These are phyloP conservation scores for Magnusiomyces ingens DNA, from an alignment of 1,139 yeast genomes.

Conservation along the genomic window DNA sequence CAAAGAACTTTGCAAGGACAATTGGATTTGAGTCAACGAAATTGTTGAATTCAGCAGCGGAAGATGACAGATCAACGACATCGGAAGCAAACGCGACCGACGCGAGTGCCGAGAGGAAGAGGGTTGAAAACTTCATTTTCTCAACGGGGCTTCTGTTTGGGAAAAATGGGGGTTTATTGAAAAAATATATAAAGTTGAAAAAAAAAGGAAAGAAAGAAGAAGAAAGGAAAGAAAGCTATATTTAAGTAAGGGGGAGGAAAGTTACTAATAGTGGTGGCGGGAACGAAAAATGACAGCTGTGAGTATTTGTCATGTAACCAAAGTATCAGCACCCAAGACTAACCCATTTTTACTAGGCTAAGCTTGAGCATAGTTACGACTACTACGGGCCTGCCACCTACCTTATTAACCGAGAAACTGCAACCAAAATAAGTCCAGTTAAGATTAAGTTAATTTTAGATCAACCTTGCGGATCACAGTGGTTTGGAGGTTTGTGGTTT, in stretches of 20 bases:
- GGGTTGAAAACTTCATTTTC: slow-evolving; percentile 14
- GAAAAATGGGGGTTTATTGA: not conserved
- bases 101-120: slow-evolving; percentile 13
- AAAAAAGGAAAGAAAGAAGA: slow-evolving; percentile 2
- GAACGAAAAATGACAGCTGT: not conserved
- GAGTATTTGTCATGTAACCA: not conserved
- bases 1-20: slow-evolving; percentile 90
- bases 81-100: slow-evolving; percentile 70
- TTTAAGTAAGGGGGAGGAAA: not conserved
- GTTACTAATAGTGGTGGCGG: not conserved
- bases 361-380: too few species aligned
- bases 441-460: too few species aligned
- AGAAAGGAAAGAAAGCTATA: not conserved
- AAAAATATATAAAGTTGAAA: not conserved
- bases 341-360: too few species aligned
- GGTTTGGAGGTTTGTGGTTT: too few species aligned
- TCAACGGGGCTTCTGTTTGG: too few species aligned
- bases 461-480: too few species aligned
- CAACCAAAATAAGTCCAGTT: too few species aligned
- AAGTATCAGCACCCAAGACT: too few species aligned
- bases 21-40: slow-evolving; percentile 68
- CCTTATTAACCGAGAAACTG: too few species aligned
- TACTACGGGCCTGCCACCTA: too few species aligned
- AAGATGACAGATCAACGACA: slow-evolving; percentile 68
- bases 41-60: slow-evolving; percentile 45